These are phyloP conservation scores for Lachancea quebecensis DNA, from an alignment of 805 yeast genomes.

Conservation along the genomic window DNA sequence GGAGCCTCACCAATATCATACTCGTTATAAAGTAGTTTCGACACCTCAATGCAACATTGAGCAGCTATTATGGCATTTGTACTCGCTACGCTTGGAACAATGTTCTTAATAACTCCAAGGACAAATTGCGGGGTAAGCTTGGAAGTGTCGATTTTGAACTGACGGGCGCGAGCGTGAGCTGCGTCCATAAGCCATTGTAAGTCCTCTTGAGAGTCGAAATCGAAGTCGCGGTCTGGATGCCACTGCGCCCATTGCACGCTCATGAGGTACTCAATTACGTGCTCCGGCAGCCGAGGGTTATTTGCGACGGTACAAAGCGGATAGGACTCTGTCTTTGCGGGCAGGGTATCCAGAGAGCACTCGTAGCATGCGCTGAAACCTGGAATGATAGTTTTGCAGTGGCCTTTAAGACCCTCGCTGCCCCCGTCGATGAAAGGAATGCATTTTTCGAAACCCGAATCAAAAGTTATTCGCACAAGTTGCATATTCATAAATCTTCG, in stretches of 20 bases:
- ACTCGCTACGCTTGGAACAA: slow-evolving; percentile 90
- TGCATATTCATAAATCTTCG: slow-evolving; percentile 81
- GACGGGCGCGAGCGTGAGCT: slow-evolving; percentile 52
- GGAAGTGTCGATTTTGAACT: slow-evolving; percentile 50
- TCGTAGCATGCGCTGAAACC: slow-evolving; percentile 86
- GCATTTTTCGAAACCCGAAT: slow-evolving; percentile 39
- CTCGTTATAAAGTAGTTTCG: slow-evolving; percentile 67
- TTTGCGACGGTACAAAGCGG: slow-evolving; percentile 94
- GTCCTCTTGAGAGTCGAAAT: slow-evolving; percentile 62
- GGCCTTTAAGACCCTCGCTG: slow-evolving; percentile 91
- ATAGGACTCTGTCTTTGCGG: slow-evolving; percentile 52
- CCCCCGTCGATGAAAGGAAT: slow-evolving; percentile 89
- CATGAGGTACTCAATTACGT: slow-evolving; percentile 87
- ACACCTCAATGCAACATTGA: slow-evolving; percentile 77
- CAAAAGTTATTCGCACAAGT: slow-evolving; percentile 56
- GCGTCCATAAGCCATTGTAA: slow-evolving; percentile 53
- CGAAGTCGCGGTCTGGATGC: slow-evolving; percentile 44
- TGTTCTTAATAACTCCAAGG: slow-evolving; percentile 83
- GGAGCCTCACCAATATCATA: slow-evolving; percentile 49
- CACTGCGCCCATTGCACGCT: slow-evolving; percentile 63
- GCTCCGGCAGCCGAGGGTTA: slow-evolving; percentile 91
- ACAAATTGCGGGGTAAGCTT: slow-evolving; percentile 70
- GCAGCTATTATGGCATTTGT: slow-evolving; percentile 92
- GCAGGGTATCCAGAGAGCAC: slow-evolving; percentile 73
- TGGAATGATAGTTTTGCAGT: slow-evolving; percentile 80